Evolutionary conservation across 164 flowering plant species (phyloP).

Genomic region (Aristolochia contorta): DNA sequence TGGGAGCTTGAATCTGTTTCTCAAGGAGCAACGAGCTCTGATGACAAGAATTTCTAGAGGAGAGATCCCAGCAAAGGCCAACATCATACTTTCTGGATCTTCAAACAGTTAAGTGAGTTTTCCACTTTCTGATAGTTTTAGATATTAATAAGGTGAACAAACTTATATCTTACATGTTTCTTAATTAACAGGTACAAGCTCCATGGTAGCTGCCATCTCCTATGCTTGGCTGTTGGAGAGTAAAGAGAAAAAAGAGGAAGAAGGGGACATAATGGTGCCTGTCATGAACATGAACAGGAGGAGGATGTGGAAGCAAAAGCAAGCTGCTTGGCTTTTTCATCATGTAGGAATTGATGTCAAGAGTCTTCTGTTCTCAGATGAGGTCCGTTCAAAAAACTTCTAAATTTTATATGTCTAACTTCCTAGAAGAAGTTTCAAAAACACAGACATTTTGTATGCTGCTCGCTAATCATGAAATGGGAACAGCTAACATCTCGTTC

Average conservation of each 20-base stretch:
- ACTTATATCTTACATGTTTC: background rate
- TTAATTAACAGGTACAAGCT: conserved; percentile 43
- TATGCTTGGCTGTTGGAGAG: conserved; percentile 59
- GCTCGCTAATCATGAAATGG: too few relatives aligned
- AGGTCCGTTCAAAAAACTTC: conserved; percentile 25
- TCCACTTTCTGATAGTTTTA: background rate
- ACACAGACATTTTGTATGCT: too few relatives aligned
- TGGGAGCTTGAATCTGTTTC: conserved; percentile 34
- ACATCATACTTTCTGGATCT: conserved; percentile 50
- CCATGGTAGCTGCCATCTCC: conserved; percentile 66
- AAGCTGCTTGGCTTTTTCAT: conserved; percentile 66
- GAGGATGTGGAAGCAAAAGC: conserved; percentile 57
- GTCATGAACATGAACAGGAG: conserved; percentile 54
- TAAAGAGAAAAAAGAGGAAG: conserved; percentile 19
- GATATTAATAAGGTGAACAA: background rate
- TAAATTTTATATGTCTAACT: too few relatives aligned
- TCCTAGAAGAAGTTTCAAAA: too few relatives aligned
- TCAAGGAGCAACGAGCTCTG: conserved; percentile 42
- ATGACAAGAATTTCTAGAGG: conserved; percentile 31
- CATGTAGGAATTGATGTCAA: conserved; percentile 48
- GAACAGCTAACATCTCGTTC: too few relatives aligned
- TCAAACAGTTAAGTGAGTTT: conserved; percentile 42
- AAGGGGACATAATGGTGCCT: conserved; percentile 35
- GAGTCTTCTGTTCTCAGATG: conserved; percentile 54
- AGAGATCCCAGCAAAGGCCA: conserved; percentile 34